phyloP scores from a whole-genome alignment of 306 rosid species.

The Geum urbanum region DNA sequence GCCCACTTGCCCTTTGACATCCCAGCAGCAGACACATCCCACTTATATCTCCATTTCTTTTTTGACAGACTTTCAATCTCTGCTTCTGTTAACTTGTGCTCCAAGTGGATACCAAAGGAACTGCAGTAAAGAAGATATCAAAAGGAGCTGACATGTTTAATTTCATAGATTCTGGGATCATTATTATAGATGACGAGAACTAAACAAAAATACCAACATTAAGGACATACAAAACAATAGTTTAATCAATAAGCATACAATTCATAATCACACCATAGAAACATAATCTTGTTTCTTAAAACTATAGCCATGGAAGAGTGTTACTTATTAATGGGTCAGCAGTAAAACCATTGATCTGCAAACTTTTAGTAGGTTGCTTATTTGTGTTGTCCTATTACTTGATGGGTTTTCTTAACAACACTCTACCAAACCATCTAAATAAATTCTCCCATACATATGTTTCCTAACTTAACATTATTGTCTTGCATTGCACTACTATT shows the following conservation, averaged over 20 bases:
- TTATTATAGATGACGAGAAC: not conserved
- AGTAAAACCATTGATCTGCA: not conserved
- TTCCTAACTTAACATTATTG: no score
- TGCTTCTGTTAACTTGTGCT: slow-evolving; percentile 54
- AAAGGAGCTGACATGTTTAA: not conserved
- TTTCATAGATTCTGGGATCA: not conserved
- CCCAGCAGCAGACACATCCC: slow-evolving; percentile 75
- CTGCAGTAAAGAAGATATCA: slow-evolving; percentile 31
- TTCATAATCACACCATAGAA: not conserved
- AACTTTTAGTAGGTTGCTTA: no score
- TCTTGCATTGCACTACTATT: no score
- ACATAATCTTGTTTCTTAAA: not conserved
- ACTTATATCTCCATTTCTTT: slow-evolving; percentile 50
- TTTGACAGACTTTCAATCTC: slow-evolving; percentile 48
- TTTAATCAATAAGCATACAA: not conserved
- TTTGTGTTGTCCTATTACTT: no score
- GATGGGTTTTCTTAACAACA: no score
- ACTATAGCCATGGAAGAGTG: not conserved
- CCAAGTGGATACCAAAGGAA: slow-evolving; percentile 58
- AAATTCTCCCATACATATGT: no score
- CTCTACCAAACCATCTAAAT: no score
- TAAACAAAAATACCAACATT: not conserved
- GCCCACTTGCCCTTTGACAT: slow-evolving; percentile 77
- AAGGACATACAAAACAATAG: not conserved
- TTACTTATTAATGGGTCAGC: not conserved